phyloP scores from a whole-genome alignment of 306 rosid species.

The Medicago truncatula region DNA sequence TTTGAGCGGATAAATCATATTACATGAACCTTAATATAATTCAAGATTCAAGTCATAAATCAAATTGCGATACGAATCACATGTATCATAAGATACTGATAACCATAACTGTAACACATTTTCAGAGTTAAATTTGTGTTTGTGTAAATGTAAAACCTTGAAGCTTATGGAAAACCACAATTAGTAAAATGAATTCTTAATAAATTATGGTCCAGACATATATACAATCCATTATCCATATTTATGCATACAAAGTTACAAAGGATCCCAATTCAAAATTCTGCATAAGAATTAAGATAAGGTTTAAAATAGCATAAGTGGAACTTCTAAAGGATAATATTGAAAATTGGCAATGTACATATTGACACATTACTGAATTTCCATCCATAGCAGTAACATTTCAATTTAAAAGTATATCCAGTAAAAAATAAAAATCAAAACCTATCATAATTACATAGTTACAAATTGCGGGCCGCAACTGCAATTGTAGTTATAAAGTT shows the following conservation, averaged over 20 bases:
- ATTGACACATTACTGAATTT: constrained; percentile 25
- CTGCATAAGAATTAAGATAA: constrained; percentile 30
- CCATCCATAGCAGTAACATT: not conserved
- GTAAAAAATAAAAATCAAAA: not conserved
- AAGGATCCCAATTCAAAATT: constrained; percentile 12
- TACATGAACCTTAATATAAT: too few relatives aligned
- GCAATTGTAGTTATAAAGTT: too few relatives aligned
- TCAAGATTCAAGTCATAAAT: too few relatives aligned
- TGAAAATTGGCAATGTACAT: constrained; percentile 33
- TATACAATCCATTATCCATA: not conserved
- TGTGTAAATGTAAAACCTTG: not conserved
- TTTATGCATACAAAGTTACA: not conserved
- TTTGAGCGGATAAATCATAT: too few relatives aligned
- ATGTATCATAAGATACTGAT: too few relatives aligned
- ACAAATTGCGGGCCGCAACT: too few relatives aligned
- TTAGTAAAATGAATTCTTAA: constrained; percentile 12
- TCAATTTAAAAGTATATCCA: constrained; percentile 9
- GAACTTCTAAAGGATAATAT: not conserved
- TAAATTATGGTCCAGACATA: not conserved
- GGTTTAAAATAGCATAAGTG: not conserved
- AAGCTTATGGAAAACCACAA: constrained; percentile 1
- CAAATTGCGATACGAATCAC: too few relatives aligned
- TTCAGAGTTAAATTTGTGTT: not conserved
- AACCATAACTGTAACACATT: not conserved
- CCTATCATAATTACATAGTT: not conserved